A percentile compares a stretch with the other conserved stretches of the same genome.
Conservation (phyloP, 108 stramenopile species). For the Nitzschia sp. region DNA sequence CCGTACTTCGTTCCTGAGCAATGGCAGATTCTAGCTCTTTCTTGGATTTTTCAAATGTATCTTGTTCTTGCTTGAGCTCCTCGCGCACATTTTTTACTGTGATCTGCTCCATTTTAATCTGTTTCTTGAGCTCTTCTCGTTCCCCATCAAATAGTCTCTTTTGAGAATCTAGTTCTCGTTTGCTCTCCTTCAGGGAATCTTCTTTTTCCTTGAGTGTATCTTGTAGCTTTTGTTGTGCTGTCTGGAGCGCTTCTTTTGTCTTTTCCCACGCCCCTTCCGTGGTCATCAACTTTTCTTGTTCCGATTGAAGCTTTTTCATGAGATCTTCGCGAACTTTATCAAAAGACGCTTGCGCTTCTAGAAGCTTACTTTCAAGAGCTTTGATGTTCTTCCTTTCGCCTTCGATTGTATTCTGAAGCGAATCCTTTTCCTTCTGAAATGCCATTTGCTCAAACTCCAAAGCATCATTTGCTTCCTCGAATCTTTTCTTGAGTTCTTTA, state of each 20-base stretch:
- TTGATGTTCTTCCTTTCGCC: constrained; percentile 33
- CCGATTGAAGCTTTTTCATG: constrained; percentile 4
- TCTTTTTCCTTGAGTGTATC: constrained; percentile 20
- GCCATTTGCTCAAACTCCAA: constrained; percentile 63
- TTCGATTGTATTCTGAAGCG: constrained; percentile 31
- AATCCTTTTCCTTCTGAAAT: constrained; percentile 45
- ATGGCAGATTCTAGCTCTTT: constrained; percentile 24
- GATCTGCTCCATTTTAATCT: constrained; percentile 8
- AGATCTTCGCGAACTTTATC: constrained; percentile 22
- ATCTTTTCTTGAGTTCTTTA: constrained; percentile 31
- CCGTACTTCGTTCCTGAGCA: constrained; percentile 32
- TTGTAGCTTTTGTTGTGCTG: not conserved
- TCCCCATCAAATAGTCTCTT: not conserved
- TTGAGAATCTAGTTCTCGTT: not conserved
- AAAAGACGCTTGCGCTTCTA: constrained; percentile 24
- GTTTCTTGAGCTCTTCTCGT: constrained; percentile 8
- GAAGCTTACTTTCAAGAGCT: constrained; percentile 12
- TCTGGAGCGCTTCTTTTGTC: not conserved
- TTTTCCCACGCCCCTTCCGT: constrained; percentile 15
- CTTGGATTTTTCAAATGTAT: constrained; percentile 41
- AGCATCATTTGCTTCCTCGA: constrained; percentile 41
- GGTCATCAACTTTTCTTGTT: constrained; percentile 11
- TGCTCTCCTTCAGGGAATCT: not conserved
- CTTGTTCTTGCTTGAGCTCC: constrained; percentile 25
- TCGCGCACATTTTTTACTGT: constrained; percentile 5